Evolutionary conservation across 2,329 filamentous ascomycete species (phyloP), one percentile per base, ranked within the genome.

Genomic region (Berkeleyomyces rouxiae): DNA sequence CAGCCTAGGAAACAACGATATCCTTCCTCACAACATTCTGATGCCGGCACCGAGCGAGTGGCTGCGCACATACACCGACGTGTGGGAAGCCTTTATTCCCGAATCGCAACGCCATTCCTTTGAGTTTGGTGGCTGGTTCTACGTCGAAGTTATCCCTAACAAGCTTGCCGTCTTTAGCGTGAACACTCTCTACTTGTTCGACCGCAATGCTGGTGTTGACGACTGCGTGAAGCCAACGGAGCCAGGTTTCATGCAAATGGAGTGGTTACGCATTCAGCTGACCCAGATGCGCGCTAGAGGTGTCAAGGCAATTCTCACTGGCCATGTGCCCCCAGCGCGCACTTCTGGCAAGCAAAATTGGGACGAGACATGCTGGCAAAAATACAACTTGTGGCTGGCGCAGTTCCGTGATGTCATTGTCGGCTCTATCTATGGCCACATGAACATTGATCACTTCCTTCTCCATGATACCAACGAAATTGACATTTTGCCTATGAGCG

Each of bases 361-460:
- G 93, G 90, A 96, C 67, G 92, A 97, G 77, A 90, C 88, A 0
- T 99, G 93, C 75, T 99, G 92, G 91, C 92, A 96, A 72, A 96
- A 95, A 71, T 99, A 96, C 73, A 87, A 90, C 0, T 76, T 97
- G 3, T 97, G 91, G 90, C 76, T 92, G 69, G 82, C 84, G 67
- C 90, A 95, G 72, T 99, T 90, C 72, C 87, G 93, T 42, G 93
- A 99, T 71, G 86, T 99, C 44, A 79, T 99, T 23, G 79, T 91
- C 23, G 84, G 82, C 10, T 84, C 83, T 36, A 70, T 95, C 4
- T 99, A 87, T 70, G 93, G 92, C 1, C 93, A 99, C 71, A 97
- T 99, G 93, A 99, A 99, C 70, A 88, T 96, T 67, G 93, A 99
- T 69, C 93, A 99, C 72, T 99, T 99, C 73, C 81, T 97, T 70